Base-by-base conservation (phyloP, 306 rosid genomes). In the Rosa multiflora region DNA sequence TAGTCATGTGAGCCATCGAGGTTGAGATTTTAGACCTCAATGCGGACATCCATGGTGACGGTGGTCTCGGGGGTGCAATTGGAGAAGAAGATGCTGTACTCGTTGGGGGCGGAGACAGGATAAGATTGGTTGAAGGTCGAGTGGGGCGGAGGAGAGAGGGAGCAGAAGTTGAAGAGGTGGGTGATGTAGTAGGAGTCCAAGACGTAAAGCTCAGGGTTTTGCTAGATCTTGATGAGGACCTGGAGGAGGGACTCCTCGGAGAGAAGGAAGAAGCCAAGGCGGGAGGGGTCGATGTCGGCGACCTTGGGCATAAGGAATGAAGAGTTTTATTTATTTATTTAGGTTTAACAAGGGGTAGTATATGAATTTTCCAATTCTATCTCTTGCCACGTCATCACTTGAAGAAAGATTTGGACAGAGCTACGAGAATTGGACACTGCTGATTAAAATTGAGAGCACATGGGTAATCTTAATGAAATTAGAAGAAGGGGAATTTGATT, bases 211-310 rank as follows among this genome's bases (percentile, higher is more conserved):
- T 70, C 81, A 32, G 90, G 89, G 85, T 86, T 89, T 74, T 87
- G 93, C 76, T 90, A 91, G 89, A 89, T 92, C 97, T 94, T 97
- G 49, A 92, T 78, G 8, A 87, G 89, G 37, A 94, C 93, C 71
- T 94, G 98, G 63, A 92, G 88, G 32, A 90, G 97, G 5, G 94
- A 80, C 40, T 94, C 97, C 59, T 94, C 97, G 18, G 87, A 92
- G 18, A 94, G 87, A 14, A 94, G 93, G 90, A 91, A 94, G 91
- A 94, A 94, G 9, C 97, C 98, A 1, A 94, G 87, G 3, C 80
- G 88, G 2, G 92, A 85, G 1, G 94, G 70, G 2, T 91, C 90
- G 2, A 79, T 69, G 44, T 74, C 72, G 5, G 64, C 2, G 7
- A 74, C 2, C 0, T 82, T 23, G 20, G 91, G 37, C 37, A 32